Percentiles rank a stretch among this genome's conserved stretches.
These are phyloP conservation scores for Rhynchosporium agropyri DNA, from an alignment of 2,329 filamentous ascomycete species.

Conservation along the genomic window DNA sequence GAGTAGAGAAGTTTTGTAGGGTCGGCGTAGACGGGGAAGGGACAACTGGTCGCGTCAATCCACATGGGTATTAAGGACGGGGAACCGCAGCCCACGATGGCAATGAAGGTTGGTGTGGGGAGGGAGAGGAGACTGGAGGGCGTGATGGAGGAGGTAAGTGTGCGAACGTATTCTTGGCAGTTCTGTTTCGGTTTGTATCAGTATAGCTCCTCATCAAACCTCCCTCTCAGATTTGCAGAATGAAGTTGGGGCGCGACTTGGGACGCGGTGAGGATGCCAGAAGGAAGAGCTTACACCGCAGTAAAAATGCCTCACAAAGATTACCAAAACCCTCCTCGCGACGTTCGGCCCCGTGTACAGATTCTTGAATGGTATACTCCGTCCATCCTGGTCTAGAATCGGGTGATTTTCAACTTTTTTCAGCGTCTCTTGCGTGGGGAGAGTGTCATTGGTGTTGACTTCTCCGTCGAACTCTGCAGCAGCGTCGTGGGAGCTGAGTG, in stretches of 20 bases:
- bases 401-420: slow-evolving; percentile 50
- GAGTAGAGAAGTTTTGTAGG: slow-evolving; percentile 56
- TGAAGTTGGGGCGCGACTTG: too few species aligned
- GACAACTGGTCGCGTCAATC: slow-evolving; percentile 49
- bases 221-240: neutral
- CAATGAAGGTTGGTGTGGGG: slow-evolving; percentile 45
- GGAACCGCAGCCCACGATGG: slow-evolving; percentile 59
- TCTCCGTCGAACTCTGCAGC: slow-evolving; percentile 58
- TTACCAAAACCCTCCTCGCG: slow-evolving; percentile 41
- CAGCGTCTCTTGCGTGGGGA: slow-evolving; percentile 54
- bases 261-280: too few species aligned
- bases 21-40: slow-evolving; percentile 60
- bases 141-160: slow-evolving; percentile 38
- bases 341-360: slow-evolving; percentile 42
- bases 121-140: slow-evolving; percentile 40
- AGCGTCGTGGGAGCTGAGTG: slow-evolving; percentile 21
- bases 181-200: slow-evolving; percentile 33
- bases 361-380: slow-evolving; percentile 40
- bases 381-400: slow-evolving; percentile 41
- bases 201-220: neutral
- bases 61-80: slow-evolving; percentile 59
- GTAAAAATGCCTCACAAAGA: slow-evolving; percentile 46
- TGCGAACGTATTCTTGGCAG: slow-evolving; percentile 43
- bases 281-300: slow-evolving; percentile 39
- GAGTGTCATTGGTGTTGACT: slow-evolving; percentile 56